phyloP scores from a whole-genome alignment of 305 asterid genomes.

The Plantago lanceolata region DNA sequence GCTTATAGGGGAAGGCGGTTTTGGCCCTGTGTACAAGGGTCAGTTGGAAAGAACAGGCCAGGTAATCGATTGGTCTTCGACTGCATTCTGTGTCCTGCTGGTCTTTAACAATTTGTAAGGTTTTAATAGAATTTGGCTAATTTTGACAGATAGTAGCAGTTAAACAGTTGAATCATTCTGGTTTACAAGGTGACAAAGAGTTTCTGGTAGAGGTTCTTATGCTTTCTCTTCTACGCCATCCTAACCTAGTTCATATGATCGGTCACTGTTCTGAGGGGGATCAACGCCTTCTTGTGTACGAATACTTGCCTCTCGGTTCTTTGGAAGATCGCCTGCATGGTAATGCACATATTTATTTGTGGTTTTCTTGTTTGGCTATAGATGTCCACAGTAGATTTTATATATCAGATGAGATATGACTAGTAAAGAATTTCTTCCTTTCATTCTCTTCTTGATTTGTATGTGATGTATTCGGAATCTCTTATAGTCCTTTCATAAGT shows the following conservation, averaged over 20 bases:
- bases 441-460: too few species aligned
- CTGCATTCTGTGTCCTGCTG: neutral
- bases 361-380: neutral
- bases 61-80: conserved; percentile 22
- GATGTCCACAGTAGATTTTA: neutral
- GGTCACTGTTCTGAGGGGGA: conserved; percentile 45
- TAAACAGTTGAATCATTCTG: conserved; percentile 34
- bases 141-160: conserved; percentile 39
- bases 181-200: conserved; percentile 41
- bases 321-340: conserved; percentile 41
- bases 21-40: conserved; percentile 42
- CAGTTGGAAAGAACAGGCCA: conserved; percentile 25
- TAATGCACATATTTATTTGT: conserved; percentile 4
- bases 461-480: too few species aligned
- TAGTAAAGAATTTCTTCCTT: too few species aligned
- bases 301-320: conserved; percentile 38
- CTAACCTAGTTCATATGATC: conserved; percentile 39
- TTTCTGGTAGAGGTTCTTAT: conserved; percentile 40
- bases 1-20: conserved; percentile 44
- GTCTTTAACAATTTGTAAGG: neutral
- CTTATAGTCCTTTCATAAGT: too few species aligned
- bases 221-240: conserved; percentile 37
- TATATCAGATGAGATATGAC: neutral
- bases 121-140: neutral
- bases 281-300: conserved; percentile 40